phyloP scores from a whole-genome alignment of 2,329 filamentous ascomycete species.

The Trichoderma aggressivum region DNA sequence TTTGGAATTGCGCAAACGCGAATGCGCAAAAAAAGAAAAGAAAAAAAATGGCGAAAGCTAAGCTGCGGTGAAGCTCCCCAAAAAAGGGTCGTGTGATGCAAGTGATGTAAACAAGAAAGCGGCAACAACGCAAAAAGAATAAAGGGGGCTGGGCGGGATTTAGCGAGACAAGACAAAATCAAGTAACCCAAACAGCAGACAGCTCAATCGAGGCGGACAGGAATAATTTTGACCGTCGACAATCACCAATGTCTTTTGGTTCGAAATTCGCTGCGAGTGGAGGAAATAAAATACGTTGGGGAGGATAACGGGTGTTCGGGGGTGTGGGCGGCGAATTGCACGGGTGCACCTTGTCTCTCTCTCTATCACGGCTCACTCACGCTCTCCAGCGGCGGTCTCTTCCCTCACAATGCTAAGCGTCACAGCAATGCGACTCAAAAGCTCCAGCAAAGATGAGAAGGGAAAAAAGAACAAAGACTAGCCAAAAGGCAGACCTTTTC shows the following conservation, averaged over 20 bases:
- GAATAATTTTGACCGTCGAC: not conserved
- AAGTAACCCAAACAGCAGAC: not conserved
- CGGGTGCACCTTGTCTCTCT: not conserved
- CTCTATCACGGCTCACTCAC: not conserved
- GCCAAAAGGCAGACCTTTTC: not conserved
- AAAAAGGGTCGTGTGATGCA: slow-evolving; percentile 12
- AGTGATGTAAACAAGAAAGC: slow-evolving; percentile 5
- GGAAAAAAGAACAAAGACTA: not conserved
- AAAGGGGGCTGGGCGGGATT: not conserved
- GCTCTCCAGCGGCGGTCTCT: not conserved
- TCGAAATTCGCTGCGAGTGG: not conserved
- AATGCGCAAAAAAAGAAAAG: not conserved
- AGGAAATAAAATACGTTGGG: not conserved
- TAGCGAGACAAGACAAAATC: not conserved
- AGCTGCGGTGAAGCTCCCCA: slow-evolving; percentile 16
- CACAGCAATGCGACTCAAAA: not conserved
- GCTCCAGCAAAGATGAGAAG: not conserved
- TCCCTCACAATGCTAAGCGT: slow-evolving; percentile 3
- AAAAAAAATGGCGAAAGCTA: not conserved
- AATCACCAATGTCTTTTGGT: not conserved
- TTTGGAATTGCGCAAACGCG: not conserved
- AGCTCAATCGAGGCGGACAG: not conserved
- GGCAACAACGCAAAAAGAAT: not conserved
- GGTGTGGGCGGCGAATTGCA: not conserved
- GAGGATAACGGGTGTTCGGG: slow-evolving; percentile 5